Base-by-base conservation (phyloP, 371 early-diverging fungal species). In the Mucor indicus region DNA sequence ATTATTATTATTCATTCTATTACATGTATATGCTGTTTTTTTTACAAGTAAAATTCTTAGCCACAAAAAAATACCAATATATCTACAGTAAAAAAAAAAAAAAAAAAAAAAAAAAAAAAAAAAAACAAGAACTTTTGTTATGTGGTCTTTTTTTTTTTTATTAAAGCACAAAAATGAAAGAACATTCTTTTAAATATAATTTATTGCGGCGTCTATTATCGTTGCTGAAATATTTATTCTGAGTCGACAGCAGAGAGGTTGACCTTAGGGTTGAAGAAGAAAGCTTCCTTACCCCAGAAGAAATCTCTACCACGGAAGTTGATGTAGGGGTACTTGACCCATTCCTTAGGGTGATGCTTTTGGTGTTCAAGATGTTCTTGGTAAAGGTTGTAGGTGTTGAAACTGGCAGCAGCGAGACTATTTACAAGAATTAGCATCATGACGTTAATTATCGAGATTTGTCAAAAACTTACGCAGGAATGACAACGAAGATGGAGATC, bases 271-370 rank as follows among this genome's bases (percentile, higher is more conserved):
- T 72, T 72, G 52, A 72, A 72, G 53, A 72, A 64, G 30, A 72
- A 39, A 19, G 67, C 59, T 21, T 72, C 55, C 44, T 64, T 64
- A 38, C 72, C 72, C 72, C 72, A 72, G 60, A 72, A 72, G 51
- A 64, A 72, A 51, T 64, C 60, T 57, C 42, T 55, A 38, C 32
- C 53, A 27, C 72, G 60, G 40, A 31, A 51, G 59, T 67, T 68
- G 25, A 72, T 58, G 52, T 72, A 72, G 8, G 56, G 60, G 45
- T 68, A 72, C 39, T 62, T 58, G 46, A 65, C 57, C 43, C 45
- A 57, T 47, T 65, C 59, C n/a, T 38, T 52, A 22, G 68, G 69
- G 47, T 72, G 72, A 32, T 72, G 57, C 11, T 35, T 51, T 16
- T 48, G 15, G 38, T 72, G 72, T 15, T 62, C 59, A 10, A 35